These are phyloP conservation scores for Rauvolfia tetraphylla DNA, from an alignment of 257 asterid genomes.

Conservation along the genomic window DNA sequence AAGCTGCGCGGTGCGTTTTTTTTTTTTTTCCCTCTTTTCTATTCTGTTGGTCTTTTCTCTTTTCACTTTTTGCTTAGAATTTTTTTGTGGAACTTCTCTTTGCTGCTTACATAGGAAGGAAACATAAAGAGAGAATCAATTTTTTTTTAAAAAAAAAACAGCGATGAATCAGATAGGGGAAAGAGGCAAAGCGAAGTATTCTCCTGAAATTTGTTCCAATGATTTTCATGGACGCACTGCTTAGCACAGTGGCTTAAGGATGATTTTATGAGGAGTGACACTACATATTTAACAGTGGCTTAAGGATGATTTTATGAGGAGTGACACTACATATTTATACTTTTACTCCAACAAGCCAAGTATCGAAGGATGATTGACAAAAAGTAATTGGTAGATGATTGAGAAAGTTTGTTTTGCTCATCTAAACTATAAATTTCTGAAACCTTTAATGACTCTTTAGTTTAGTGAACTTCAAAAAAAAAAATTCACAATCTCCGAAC, in stretches of 20 bases:
- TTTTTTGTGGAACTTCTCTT: not conserved
- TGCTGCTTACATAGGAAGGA: not conserved
- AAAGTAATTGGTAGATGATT: not conserved
- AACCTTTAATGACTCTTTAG: no score
- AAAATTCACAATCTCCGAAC: not conserved
- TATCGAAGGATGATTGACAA: no score
- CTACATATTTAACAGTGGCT: no score
- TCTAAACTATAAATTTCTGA: not conserved
- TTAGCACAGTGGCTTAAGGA: not conserved
- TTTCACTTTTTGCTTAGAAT: not conserved
- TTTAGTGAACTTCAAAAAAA: no score
- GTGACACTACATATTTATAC: not conserved
- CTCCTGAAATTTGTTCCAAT: not conserved
- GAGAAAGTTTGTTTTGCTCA: not conserved
- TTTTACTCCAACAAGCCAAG: not conserved
- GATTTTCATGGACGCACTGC: not conserved
- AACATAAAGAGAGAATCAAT: not conserved
- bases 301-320: not conserved
- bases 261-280: not conserved
- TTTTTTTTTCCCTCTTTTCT: not conserved
- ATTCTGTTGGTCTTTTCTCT: not conserved
- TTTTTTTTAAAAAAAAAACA: no score
- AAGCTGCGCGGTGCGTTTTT: constrained; percentile 59
- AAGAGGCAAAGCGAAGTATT: no score
- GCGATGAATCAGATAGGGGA: no score